These are phyloP conservation scores for Saccharomyces mikatae DNA, from an alignment of 805 yeast species.

Conservation along the genomic window DNA sequence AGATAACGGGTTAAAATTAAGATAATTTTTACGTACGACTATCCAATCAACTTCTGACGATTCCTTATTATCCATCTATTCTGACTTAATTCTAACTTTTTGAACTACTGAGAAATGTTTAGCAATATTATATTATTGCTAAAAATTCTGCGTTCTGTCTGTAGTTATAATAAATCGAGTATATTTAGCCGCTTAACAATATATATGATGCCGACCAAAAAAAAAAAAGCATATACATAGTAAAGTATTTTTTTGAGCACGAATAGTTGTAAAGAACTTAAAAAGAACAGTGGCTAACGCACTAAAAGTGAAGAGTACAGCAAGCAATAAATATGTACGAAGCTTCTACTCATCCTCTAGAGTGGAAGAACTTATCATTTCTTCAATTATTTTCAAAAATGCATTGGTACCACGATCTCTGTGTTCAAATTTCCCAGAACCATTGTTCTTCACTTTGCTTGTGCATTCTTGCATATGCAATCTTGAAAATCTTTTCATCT, in stretches of 20 bases:
- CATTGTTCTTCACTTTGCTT: background rate
- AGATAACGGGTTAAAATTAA: background rate
- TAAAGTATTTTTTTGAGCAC: background rate
- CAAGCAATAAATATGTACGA: background rate
- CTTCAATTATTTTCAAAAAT: conserved; percentile 10
- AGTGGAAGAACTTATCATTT: conserved; percentile 5
- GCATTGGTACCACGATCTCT: conserved; percentile 7
- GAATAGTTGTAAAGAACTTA: background rate
- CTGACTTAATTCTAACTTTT: background rate
- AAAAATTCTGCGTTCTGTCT: background rate
- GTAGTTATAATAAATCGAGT: background rate
- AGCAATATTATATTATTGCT: background rate
- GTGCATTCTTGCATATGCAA: conserved; percentile 9
- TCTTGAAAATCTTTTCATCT: conserved; percentile 14
- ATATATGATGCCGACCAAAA: background rate
- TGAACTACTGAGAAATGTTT: background rate
- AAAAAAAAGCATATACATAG: background rate
- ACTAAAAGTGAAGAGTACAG: background rate
- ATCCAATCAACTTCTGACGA: conserved; percentile 8
- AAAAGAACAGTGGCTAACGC: background rate
- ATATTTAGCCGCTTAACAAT: background rate
- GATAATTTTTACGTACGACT: conserved; percentile 5
- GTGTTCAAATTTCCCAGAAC: background rate
- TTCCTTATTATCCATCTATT: background rate
- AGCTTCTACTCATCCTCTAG: conserved; percentile 2